Evolutionary conservation across 805 yeast genomes (phyloP).

Genomic region (Teunomyces stri): DNA sequence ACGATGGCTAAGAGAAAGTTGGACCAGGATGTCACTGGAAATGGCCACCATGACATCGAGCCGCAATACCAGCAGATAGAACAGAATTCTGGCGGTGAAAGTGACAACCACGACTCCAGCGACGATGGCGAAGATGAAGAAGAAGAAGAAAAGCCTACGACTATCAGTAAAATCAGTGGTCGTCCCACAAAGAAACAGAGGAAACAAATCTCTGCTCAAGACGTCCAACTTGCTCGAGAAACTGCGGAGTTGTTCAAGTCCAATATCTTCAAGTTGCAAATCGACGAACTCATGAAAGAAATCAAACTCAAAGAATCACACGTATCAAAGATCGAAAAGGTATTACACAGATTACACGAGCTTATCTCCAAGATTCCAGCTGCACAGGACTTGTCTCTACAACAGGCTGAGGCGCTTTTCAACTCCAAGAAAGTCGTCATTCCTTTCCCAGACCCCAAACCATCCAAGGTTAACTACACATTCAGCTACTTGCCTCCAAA

Average conservation of each 20-base stretch:
- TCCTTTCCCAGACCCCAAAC: conserved; percentile 92
- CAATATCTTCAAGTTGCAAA: conserved; percentile 91
- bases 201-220: conserved; percentile 62
- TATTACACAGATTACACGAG: conserved; percentile 70
- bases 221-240: conserved; percentile 87
- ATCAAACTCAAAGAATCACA: conserved; percentile 70
- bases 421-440: conserved; percentile 53
- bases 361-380: conserved; percentile 64
- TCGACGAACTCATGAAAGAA: conserved; percentile 86
- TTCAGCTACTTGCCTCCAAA: conserved; percentile 70
- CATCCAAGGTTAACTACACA: conserved; percentile 66
- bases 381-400: conserved; percentile 48
- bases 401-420: conserved; percentile 58
- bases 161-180: conserved; percentile 6
- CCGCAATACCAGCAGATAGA: conserved; percentile 1
- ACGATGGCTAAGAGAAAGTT: conserved; percentile 12
- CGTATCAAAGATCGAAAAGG: conserved; percentile 65
- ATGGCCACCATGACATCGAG: background rate
- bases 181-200: conserved; percentile 34
- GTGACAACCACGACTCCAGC: conserved; percentile 14
- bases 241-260: conserved; percentile 93
- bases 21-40: conserved; percentile 4
- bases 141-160: conserved; percentile 7
- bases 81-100: conserved; percentile 6
- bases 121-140: conserved; percentile 29